These are phyloP conservation scores for Nitzschia putrida DNA, from an alignment of 108 stramenopile species.

Conservation along the genomic window DNA sequence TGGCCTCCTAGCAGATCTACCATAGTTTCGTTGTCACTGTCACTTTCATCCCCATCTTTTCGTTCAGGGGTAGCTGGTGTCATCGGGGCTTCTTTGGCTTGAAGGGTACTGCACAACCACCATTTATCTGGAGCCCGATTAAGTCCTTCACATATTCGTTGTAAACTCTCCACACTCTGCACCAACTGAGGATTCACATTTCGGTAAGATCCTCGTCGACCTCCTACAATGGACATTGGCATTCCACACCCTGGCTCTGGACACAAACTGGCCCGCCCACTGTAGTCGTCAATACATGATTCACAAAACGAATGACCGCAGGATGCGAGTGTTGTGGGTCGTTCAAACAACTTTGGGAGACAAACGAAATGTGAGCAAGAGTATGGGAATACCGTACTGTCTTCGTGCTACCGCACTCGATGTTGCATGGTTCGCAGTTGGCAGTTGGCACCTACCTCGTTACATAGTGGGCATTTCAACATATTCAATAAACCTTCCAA, in stretches of 20 bases:
- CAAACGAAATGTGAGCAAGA: too few relatives aligned
- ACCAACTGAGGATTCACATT: slow-evolving; percentile 45
- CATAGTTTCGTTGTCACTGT: slow-evolving; percentile 18
- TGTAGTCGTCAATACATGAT: slow-evolving; percentile 38
- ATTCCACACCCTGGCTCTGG: slow-evolving; percentile 37
- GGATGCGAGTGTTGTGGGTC: slow-evolving; percentile 32
- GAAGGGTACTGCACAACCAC: slow-evolving; percentile 19
- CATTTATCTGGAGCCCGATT: slow-evolving; percentile 17
- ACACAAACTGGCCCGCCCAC: slow-evolving; percentile 17
- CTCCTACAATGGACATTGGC: slow-evolving; percentile 42
- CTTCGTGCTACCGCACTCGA: too few relatives aligned
- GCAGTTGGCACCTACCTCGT: slow-evolving; percentile 33
- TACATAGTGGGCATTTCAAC: slow-evolving; percentile 33
- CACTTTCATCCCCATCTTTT: slow-evolving; percentile 2
- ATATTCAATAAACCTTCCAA: slow-evolving; percentile 12
- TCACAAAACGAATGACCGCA: slow-evolving; percentile 44
- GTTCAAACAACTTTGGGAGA: slow-evolving; percentile 25
- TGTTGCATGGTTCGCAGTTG: too few relatives aligned
- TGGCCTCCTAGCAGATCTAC: slow-evolving; percentile 17
- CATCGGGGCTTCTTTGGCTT: background rate
- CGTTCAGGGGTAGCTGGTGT: background rate
- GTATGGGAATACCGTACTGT: too few relatives aligned
- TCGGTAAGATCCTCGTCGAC: slow-evolving; percentile 31
- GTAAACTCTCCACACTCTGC: slow-evolving; percentile 32
- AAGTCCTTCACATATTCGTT: slow-evolving; percentile 24